Percentiles rank a stretch among this genome's conserved stretches.
phyloP scores from a whole-genome alignment of 2,329 filamentous ascomycete genomes.

The Fusarium continuum region DNA sequence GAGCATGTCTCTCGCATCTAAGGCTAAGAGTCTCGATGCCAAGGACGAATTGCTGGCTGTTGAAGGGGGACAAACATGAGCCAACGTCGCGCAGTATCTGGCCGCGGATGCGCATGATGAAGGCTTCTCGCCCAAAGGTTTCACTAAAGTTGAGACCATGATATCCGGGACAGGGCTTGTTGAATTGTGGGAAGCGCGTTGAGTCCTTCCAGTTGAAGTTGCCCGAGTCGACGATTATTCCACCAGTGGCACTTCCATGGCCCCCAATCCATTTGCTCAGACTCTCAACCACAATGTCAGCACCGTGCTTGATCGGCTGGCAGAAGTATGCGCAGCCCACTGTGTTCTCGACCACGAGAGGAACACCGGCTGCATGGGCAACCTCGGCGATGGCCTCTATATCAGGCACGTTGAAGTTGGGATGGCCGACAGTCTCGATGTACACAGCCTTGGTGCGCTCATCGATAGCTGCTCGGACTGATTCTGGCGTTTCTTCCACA shows the following conservation, averaged over 20 bases:
- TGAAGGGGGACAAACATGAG: not conserved
- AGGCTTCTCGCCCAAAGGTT: not conserved
- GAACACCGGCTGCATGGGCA: not conserved
- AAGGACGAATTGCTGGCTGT: not conserved
- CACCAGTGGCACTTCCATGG: constrained; percentile 91
- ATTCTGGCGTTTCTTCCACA: too few species aligned
- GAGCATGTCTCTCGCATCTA: not conserved
- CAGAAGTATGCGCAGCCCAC: not conserved
- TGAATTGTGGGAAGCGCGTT: too few species aligned
- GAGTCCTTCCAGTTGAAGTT: constrained; percentile 98
- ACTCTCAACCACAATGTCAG: constrained; percentile 92
- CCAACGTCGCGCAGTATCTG: constrained; percentile 3
- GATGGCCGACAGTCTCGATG: constrained; percentile 12
- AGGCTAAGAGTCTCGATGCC: constrained; percentile 3
- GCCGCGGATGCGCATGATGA: not conserved
- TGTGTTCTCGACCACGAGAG: constrained; percentile 2
- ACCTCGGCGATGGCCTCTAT: not conserved
- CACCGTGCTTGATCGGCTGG: constrained; percentile 47
- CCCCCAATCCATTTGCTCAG: constrained; percentile 97
- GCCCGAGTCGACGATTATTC: constrained; percentile 84
- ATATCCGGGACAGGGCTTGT: not conserved
- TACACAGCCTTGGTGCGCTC: not conserved
- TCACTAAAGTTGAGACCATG: not conserved
- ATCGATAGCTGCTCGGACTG: constrained; percentile 4
- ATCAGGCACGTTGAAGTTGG: constrained; percentile 1